Conservation (phyloP, 106 monocot species). For the Phalaenopsis aphrodite region DNA sequence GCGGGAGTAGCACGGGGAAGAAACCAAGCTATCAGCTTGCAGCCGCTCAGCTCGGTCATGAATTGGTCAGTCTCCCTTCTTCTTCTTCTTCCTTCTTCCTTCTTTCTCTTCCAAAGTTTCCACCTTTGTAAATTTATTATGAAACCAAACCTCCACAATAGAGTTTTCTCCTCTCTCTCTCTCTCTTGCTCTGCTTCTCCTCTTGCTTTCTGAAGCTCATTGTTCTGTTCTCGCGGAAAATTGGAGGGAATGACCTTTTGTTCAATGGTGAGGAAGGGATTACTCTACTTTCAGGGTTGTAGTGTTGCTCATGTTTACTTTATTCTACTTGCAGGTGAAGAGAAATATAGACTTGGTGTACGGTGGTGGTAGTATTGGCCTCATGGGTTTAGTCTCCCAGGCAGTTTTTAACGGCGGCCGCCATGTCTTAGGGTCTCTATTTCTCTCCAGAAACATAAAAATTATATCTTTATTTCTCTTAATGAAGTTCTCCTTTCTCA, state of each 20-base stretch:
- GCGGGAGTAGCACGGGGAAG: conserved; percentile 57
- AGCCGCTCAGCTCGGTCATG: conserved; percentile 45
- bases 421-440: conserved; percentile 42
- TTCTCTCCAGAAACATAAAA: neutral
- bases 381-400: conserved; percentile 59
- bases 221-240: neutral
- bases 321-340: conserved; percentile 25
- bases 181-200: neutral
- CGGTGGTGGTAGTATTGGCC: conserved; percentile 51
- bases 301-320: neutral
- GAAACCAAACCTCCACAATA: neutral
- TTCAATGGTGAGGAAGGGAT: neutral
- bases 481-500: neutral
- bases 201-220: neutral
- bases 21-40: conserved; percentile 43
- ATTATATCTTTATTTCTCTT: neutral
- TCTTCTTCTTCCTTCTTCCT: conserved; percentile 11
- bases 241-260: neutral
- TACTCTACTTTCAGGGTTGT: neutral
- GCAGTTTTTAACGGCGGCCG: conserved; percentile 51
- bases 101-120: neutral
- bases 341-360: conserved; percentile 57
- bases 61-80: conserved; percentile 27
- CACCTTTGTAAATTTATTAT: neutral
- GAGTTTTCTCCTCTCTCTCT: neutral